Percentiles rank a stretch among this genome's conserved stretches.
Evolutionary conservation across 2,329 filamentous ascomycete genomes (phyloP).

Genomic region (Sporothrix pallida): DNA sequence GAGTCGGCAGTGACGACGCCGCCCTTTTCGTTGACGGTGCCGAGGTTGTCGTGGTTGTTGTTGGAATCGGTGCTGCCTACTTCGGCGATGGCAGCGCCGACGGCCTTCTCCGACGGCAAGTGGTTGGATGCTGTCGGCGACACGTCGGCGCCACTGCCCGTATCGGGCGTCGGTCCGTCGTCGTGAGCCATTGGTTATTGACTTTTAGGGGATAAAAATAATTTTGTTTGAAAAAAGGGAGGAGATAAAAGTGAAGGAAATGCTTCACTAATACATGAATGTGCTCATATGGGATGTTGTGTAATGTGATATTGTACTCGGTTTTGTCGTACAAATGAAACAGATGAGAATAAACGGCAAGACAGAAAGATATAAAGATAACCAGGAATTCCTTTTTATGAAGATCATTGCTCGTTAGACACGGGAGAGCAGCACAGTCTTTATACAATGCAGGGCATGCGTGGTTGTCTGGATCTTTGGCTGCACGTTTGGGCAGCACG

Average conservation of each 20-base stretch:
- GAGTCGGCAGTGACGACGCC: not conserved
- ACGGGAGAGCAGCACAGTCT: slow-evolving; percentile 1
- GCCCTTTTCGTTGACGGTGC: not conserved
- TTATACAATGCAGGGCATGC: not conserved
- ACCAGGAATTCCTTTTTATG: not conserved
- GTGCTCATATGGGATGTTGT: not conserved
- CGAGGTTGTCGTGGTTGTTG: not conserved
- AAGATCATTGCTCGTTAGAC: not conserved
- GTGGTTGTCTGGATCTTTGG: not conserved
- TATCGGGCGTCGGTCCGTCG: slow-evolving; percentile 19
- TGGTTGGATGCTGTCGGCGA: not conserved
- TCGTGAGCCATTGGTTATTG: slow-evolving; percentile 7
- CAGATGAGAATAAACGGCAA: not conserved
- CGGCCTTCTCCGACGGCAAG: slow-evolving; percentile 1
- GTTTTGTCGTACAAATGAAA: not conserved
- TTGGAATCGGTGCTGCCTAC: not conserved
- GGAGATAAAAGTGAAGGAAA: not conserved
- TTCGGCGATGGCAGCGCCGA: not conserved
- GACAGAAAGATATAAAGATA: not conserved
- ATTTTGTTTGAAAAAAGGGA: too few species aligned
- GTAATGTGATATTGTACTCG: not conserved
- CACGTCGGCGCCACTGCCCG: slow-evolving; percentile 21
- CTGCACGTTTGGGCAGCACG: not conserved
- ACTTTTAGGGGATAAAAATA: too few species aligned
- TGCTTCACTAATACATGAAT: slow-evolving; percentile 6